These are phyloP conservation scores for Leersia perrieri DNA, from an alignment of 176 grass and related monocot genomes.

Conservation along the genomic window DNA sequence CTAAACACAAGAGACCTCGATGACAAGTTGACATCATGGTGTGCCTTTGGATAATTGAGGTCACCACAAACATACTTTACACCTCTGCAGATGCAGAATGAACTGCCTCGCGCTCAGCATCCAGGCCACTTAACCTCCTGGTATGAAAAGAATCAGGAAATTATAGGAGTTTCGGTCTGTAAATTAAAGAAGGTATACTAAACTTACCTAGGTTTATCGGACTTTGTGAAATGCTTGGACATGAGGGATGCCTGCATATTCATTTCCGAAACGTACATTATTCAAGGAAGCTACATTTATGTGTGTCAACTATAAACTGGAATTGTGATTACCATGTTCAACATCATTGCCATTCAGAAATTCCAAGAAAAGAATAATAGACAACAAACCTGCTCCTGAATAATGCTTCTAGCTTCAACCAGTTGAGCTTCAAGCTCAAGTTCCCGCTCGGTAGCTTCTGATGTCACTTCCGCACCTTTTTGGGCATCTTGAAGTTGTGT, in stretches of 20 bases:
- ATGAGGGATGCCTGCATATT: conserved; percentile 88
- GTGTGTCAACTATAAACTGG: background rate
- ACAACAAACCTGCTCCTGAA: conserved; percentile 84
- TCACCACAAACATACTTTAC: background rate
- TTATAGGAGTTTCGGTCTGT: background rate
- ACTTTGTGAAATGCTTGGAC: conserved; percentile 89
- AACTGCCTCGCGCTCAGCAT: conserved; percentile 31
- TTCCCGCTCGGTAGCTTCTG: conserved; percentile 91
- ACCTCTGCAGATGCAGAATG: conserved; percentile 16
- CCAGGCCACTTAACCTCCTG: conserved; percentile 53
- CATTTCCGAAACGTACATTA: conserved; percentile 31
- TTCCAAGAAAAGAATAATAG: background rate
- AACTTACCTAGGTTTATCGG: conserved; percentile 85
- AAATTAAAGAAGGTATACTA: conserved; percentile 12
- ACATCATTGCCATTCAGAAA: conserved; percentile 6
- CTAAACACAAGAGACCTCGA: conserved; percentile 11
- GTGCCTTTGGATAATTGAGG: conserved; percentile 18
- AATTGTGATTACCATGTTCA: background rate
- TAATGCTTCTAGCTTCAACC: conserved; percentile 99
- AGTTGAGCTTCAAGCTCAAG: conserved; percentile 99
- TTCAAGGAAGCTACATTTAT: background rate
- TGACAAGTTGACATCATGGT: background rate
- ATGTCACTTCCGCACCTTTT: conserved; percentile 95
- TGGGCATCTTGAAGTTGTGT: conserved; percentile 97
- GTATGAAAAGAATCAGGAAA: background rate